Base-by-base conservation (phyloP, 1,284 basidiomycete genomes). In the Rhodotorula sp. region DNA sequence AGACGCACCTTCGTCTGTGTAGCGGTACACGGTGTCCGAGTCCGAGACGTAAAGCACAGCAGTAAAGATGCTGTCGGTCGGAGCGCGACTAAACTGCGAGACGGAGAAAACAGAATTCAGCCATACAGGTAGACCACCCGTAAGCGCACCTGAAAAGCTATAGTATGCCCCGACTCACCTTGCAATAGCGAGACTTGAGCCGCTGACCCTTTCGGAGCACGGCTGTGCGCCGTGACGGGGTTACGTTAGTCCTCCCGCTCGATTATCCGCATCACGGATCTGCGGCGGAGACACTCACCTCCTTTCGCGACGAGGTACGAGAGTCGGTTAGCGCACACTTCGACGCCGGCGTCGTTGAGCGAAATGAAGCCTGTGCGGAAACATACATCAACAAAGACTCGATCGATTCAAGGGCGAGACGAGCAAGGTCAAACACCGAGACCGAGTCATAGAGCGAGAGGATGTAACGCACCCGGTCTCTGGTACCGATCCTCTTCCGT, bases 191-290 rank as follows among this genome's bases (percentile, higher is more conserved):
- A 50, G 89, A 90, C 73, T 85, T 87, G 71, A 92, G 82, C 61
- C 88, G 85, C 83, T 92, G 89, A 85, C 90, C 91, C 81, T 91
- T 92, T 63, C 89, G 85, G 75, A 92, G 80, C 77, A 92, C 90
- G 34, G 90, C 89, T 63, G 48, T 18, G 23, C 6, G n/a, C 16
- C 3, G 38, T 23, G 26, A 15, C 3, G 26, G 3, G 47, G 31
- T 31, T 28, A 21, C 31, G n/a, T 15, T 1, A 7, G 4, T 26
- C 8, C n/a, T 45, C 38, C 16, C 14, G 28, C 23, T 50, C 58
- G 14, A 0, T 43, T 43, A 10, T 43, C 38, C 38, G 38, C 38
- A 43, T 2, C 38, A 43, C 10, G 38, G 12, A 43, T 10, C 38
- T 15, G 34, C 38, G 23, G 38, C 31, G 50, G 12, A 2, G 14